Percentiles rank a stretch among this genome's conserved stretches.
These are phyloP conservation scores for Tolypocladium guangdongense DNA, from an alignment of 2,329 filamentous ascomycete genomes.

Conservation along the genomic window DNA sequence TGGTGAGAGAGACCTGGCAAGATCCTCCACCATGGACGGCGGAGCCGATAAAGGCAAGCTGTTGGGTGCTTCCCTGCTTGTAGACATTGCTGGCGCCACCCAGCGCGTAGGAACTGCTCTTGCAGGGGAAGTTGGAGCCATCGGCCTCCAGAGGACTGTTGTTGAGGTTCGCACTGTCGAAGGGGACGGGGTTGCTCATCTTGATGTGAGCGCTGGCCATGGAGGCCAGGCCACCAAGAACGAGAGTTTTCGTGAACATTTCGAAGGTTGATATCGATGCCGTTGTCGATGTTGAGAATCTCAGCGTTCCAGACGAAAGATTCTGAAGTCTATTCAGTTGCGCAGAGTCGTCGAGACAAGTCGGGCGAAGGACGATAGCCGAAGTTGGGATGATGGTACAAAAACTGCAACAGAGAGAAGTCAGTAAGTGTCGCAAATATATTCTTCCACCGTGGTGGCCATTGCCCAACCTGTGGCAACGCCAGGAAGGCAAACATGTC, in stretches of 20 bases:
- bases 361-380: background rate
- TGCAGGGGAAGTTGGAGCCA: slow-evolving; percentile 76
- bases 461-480: background rate
- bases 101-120: no score
- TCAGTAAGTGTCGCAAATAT: background rate
- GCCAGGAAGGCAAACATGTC: background rate
- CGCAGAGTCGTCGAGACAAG: slow-evolving; percentile 15
- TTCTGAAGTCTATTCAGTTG: slow-evolving; percentile 2
- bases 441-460: background rate
- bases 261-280: slow-evolving; percentile 17
- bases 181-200: slow-evolving; percentile 60
- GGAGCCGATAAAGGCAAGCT: slow-evolving; percentile 55
- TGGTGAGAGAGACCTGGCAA: slow-evolving; percentile 81
- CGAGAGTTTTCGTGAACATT: slow-evolving; percentile 40
- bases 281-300: slow-evolving; percentile 4
- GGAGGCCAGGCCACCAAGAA: slow-evolving; percentile 45
- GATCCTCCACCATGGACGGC: slow-evolving; percentile 86
- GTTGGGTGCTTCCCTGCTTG: slow-evolving; percentile 27
- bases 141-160: slow-evolving; percentile 52
- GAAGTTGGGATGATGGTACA: background rate
- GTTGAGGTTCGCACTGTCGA: slow-evolving; percentile 24
- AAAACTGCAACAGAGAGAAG: background rate
- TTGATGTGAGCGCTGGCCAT: slow-evolving; percentile 64
- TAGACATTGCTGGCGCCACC: slow-evolving; percentile 47
- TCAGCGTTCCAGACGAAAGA: slow-evolving; percentile 22